Evolutionary conservation across 495 filamentous ascomycete genomes (phyloP).

Genomic region (Rostrohypoxylon terebratum): DNA sequence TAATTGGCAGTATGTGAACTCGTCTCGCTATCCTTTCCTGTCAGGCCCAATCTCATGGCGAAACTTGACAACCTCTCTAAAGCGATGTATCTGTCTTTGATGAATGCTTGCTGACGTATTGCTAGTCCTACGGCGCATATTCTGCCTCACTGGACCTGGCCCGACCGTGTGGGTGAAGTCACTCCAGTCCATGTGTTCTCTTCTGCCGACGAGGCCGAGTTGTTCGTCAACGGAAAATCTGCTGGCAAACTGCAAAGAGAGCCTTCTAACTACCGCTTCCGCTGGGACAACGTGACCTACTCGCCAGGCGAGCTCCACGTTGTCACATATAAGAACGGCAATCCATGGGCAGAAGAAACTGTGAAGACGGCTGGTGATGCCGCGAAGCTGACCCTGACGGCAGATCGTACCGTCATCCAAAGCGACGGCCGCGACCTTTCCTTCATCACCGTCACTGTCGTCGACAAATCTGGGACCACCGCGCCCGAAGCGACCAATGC

Average conservation of each 20-base stretch:
- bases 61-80: not conserved
- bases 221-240: slow-evolving; percentile 62
- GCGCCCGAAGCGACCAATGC: slow-evolving; percentile 54
- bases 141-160: slow-evolving; percentile 66
- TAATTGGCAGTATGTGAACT: slow-evolving; percentile 29
- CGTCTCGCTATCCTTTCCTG: not conserved
- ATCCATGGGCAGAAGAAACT: slow-evolving; percentile 56
- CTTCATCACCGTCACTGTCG: slow-evolving; percentile 57
- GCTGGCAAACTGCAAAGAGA: slow-evolving; percentile 50
- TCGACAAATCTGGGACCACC: slow-evolving; percentile 53
- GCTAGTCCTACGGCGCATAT: slow-evolving; percentile 54
- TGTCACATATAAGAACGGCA: slow-evolving; percentile 57
- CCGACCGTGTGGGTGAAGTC: slow-evolving; percentile 55
- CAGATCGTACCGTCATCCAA: slow-evolving; percentile 53
- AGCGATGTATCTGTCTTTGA: not conserved
- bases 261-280: slow-evolving; percentile 56
- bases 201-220: slow-evolving; percentile 60
- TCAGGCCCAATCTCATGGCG: not conserved
- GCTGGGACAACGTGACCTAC: slow-evolving; percentile 62
- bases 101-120: slow-evolving; percentile 11
- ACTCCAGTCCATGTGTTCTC: slow-evolving; percentile 65
- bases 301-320: slow-evolving; percentile 58
- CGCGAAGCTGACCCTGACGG: slow-evolving; percentile 47
- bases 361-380: slow-evolving; percentile 52
- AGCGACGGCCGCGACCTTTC: slow-evolving; percentile 58